Evolutionary conservation across 2,329 filamentous ascomycete species (phyloP).

Genomic region (Sarocladiaceae sp.): DNA sequence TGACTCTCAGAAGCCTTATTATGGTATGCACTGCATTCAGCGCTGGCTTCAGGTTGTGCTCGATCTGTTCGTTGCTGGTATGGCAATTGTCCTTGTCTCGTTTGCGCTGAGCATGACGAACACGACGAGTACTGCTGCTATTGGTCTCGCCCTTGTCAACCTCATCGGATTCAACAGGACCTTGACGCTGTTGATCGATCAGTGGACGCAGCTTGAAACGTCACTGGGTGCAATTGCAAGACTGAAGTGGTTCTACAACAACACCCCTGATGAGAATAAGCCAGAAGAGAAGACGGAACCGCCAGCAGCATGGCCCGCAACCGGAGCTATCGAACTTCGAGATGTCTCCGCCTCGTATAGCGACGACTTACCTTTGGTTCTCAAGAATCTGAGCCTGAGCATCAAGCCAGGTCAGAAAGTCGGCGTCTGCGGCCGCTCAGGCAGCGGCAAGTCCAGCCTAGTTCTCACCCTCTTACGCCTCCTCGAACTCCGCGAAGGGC

Average conservation of each 20-base stretch:
- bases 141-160: constrained; percentile 24
- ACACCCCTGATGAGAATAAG: constrained; percentile 16
- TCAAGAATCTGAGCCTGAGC: constrained; percentile 20
- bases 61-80: constrained; percentile 41
- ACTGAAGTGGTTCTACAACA: constrained; percentile 19
- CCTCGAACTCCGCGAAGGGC: constrained; percentile 29
- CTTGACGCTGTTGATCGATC: constrained; percentile 19
- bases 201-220: constrained; percentile 29
- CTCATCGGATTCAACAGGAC: constrained; percentile 22
- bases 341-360: constrained; percentile 23
- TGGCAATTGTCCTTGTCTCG: constrained; percentile 43
- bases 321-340: constrained; percentile 21
- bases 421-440: constrained; percentile 28
- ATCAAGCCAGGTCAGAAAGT: constrained; percentile 26
- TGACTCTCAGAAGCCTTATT: constrained; percentile 43
- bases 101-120: constrained; percentile 32
- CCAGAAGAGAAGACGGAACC: constrained; percentile 14
- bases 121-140: constrained; percentile 21
- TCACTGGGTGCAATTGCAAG: constrained; percentile 21
- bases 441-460: constrained; percentile 40
- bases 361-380: constrained; percentile 11
- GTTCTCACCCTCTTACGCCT: constrained; percentile 36
- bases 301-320: constrained; percentile 20
- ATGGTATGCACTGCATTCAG: constrained; percentile 44
- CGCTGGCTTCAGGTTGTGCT: constrained; percentile 44